Base-by-base conservation (phyloP, 768 basidiomycete species). In the Hypholoma fasciculare region DNA sequence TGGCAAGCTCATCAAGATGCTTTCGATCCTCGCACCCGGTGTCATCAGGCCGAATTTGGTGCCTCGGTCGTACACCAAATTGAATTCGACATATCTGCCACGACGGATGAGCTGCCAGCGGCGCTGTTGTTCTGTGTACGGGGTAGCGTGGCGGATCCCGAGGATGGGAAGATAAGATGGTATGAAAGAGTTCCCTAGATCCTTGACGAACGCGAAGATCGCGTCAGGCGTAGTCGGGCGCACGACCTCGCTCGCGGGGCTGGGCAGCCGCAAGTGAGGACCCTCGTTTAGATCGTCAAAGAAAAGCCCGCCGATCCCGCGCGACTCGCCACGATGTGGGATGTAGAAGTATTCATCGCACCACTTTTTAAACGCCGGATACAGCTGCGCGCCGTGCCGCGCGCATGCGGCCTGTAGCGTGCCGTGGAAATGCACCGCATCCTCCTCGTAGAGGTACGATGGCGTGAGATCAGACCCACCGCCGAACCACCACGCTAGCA, bases 331-430 rank as follows among this genome's bases (percentile, higher is more conserved):
- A 11, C 97, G 86, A 71, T 98, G 97, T 16, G 91, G 82, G 67
- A 98, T 90, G 72, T 81, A 89, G 73, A 99, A 99, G 76, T 99
- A 99, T 70, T 96, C 89, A 74, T 98, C 97, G 76, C 96, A 98
- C 94, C 95, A 98, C 63, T 83, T 82, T 71, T 98, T 98, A 82
- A 95, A 94, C 2, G 79, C 76, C 2, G 83, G 80, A 76, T 93
- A 92, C 52, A 96, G 78, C 26, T 76, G 74, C 2, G 77, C 61
- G 39, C 90, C 86, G 68, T 94, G 88, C 23, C 76, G 71, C 63
- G 90, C 89, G 71, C 93, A 96, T 1, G 90, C 91, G 7, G 68
- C 69, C 69, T 92, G 89, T 62, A 96, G 72, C 2, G 87, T 88
- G 16, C 67, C 61, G 76, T 99, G 97, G 76, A 98, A 99, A 69